These are phyloP conservation scores for Botryotinia calthae DNA, from an alignment of 2,329 filamentous ascomycete species.

Conservation along the genomic window DNA sequence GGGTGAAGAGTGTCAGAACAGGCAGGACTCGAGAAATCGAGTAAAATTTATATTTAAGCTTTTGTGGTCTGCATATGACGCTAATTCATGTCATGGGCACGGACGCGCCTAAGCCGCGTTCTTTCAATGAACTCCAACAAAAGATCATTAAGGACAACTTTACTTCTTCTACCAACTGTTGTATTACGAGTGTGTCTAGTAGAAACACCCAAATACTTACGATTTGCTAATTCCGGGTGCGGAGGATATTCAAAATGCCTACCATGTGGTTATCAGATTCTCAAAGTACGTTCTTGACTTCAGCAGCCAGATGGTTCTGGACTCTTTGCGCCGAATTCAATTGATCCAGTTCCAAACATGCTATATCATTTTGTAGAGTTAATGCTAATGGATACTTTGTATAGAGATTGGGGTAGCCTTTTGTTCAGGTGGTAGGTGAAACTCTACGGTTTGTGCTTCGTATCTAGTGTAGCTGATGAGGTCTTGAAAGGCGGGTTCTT, in stretches of 20 bases:
- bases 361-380: neutral
- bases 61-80: slow-evolving; percentile 6
- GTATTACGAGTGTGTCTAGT: neutral
- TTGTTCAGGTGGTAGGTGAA: slow-evolving; percentile 86
- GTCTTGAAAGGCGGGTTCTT: slow-evolving; percentile 78
- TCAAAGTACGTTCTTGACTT: slow-evolving; percentile 67
- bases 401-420: slow-evolving; percentile 95
- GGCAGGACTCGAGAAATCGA: neutral
- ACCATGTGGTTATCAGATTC: slow-evolving; percentile 94
- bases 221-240: neutral
- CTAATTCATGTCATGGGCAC: slow-evolving; percentile 14
- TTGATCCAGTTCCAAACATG: slow-evolving; percentile 13
- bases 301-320: neutral
- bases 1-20: neutral
- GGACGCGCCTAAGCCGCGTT: slow-evolving; percentile 16
- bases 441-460: slow-evolving; percentile 23
- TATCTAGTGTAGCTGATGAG: slow-evolving; percentile 24
- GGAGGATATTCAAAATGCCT: slow-evolving; percentile 36
- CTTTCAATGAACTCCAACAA: slow-evolving; percentile 16
- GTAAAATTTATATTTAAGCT: slow-evolving; percentile 19
- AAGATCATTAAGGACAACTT: slow-evolving; percentile 17
- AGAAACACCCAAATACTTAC: neutral
- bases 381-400: slow-evolving; percentile 33
- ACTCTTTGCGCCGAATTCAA: slow-evolving; percentile 31
- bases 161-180: slow-evolving; percentile 6